These are phyloP conservation scores for Aspergillus sp. DNA, from an alignment of 2,329 filamentous ascomycete species.

Conservation along the genomic window DNA sequence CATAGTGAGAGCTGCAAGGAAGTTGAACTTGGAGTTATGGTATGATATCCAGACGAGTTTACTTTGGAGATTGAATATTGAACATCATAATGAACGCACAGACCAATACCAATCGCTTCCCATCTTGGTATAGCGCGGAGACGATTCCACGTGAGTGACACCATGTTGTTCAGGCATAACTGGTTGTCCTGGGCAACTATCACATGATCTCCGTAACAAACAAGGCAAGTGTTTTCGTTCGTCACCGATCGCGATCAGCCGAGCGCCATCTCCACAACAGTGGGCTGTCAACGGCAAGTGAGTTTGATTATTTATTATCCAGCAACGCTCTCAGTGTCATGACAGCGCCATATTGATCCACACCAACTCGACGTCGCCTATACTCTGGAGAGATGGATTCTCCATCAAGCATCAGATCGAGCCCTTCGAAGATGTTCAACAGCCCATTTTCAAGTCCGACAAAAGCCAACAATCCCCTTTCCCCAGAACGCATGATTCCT, in stretches of 20 bases:
- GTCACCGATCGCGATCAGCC: conserved; percentile 22
- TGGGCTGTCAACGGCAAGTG: not conserved
- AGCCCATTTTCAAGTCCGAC: conserved; percentile 19
- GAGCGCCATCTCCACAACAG: conserved; percentile 17
- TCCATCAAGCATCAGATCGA: conserved; percentile 30
- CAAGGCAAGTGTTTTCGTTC: conserved; percentile 25
- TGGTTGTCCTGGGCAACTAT: conserved; percentile 31
- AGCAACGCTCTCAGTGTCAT: not conserved
- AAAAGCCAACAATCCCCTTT: conserved; percentile 40
- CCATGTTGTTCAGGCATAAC: conserved; percentile 5
- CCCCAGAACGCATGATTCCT: conserved; percentile 48
- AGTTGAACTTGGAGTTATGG: not conserved
- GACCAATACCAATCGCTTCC: conserved; percentile 3
- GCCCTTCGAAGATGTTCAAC: conserved; percentile 16
- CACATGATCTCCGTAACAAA: conserved; percentile 30
- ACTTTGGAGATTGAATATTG: not conserved
- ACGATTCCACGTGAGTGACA: conserved; percentile 19
- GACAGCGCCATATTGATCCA: not conserved
- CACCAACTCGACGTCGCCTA: conserved; percentile 3
- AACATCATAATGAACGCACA: not conserved
- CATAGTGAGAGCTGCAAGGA: conserved; percentile 54
- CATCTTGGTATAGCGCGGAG: conserved; percentile 3
- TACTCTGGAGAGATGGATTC: conserved; percentile 32
- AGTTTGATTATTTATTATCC: not conserved
- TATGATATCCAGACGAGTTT: too few relatives aligned